Base-by-base conservation (phyloP, 169 alveolate genomes). In the Cryptosporidium viatorum region DNA sequence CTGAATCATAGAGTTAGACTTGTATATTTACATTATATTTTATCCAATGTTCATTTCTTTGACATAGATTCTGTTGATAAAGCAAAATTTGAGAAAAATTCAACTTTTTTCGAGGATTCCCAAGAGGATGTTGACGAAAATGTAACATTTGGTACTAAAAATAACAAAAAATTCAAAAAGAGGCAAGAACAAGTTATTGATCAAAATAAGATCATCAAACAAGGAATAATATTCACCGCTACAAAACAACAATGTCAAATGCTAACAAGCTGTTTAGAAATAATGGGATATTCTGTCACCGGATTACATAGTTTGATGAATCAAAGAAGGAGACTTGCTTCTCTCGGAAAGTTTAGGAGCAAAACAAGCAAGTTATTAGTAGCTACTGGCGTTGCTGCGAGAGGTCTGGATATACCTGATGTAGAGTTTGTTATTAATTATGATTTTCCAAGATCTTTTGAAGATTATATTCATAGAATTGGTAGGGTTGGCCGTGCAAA, bases 401-500 rank as follows among this genome's bases (percentile, higher is more conserved):
- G 99, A 91, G 99, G 99, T n/a, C 92, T 98, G 23, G 99, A 98
- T 92, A 96, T 98, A 35, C 99, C 99, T 23, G 96, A 95, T 35
- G 98, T 98, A 8, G 96, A 96, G 55, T 95, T 95, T 84, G 99
- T 98, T 8, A 94, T 98, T 29, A 97, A 97, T 92, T 97, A 95
- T 84, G 99, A 97, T 91, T 94, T 98, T 50, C 99, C 99, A 4
- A 93, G 95, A 74, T 92, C 95, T 29, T 93, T 97, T 6, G 96
- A 94, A 69, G 98, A 95, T 87, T 98, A 97, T 93, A 95, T 97
- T 2, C 99, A 98, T 93, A 93, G 99, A 59, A 96, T 98, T 12
- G 99, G 99, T 52, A 92, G 99, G 86, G 97, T 99, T 4, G 99
- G 99, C 5, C 93, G 99, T 91, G 99, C 99, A 12, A 98, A 99